Base-by-base conservation (phyloP, 345 rosid genomes). In the Fremontodendron californicum region DNA sequence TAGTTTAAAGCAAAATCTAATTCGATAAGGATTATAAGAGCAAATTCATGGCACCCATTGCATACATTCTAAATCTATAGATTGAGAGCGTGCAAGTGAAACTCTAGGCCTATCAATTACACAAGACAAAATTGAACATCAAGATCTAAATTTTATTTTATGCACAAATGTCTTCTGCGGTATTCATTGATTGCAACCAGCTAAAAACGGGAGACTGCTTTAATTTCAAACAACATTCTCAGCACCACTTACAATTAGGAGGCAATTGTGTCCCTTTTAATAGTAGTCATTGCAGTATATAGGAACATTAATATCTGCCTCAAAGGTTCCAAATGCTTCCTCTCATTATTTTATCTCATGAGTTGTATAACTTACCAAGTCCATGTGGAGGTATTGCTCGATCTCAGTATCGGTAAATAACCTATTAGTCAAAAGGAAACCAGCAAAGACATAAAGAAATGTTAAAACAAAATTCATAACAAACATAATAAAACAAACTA, bases 301-400 rank as follows among this genome's bases (percentile, higher is more conserved):
- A 62, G n/a, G 21, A 31, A 62, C 35, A 68, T 25, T 68, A 43
- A 68, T 18, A 67, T 25, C 19, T 25, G 37, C 19, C 37, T 25
- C 37, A 48, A 67, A 55, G 9, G 62, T 55, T 37, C 43, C 51
- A 57, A 0, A 11, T 2, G 18, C 15, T 68, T 57, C 37, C 29
- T 60, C 46, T 40, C 4, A 29, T 52, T 16, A 58, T 48, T 71
- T 52, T 42, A 49, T 43, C 9, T 23, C 57, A 54, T 25, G 8
- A 49, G 48, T 76, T 33, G 49, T 5, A 48, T 45, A 62, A 77
- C 89, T 82, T 88, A 96, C 97, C 94, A 93, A 40, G 87, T 96
- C 91, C 94, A 91, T 73, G 79, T 86, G 92, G 80, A 93, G 87
- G 76, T 89, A 87, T 23, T 86, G 76, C 65, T 90, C 88, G n/a